Conservation (phyloP, 306 rosid genomes). For the Citrullus colocynthis region DNA sequence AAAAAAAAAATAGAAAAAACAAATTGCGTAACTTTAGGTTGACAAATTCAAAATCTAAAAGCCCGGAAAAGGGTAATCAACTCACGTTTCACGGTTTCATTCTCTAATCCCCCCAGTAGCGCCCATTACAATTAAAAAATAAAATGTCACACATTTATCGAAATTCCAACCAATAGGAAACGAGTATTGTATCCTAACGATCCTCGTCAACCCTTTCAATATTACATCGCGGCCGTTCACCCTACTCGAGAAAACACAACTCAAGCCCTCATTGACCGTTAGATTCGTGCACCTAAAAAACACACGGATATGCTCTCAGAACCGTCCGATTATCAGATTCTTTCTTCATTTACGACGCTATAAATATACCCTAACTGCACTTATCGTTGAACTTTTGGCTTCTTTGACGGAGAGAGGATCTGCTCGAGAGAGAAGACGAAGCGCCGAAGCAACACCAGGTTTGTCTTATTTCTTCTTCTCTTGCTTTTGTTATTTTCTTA, state of each 20-base stretch:
- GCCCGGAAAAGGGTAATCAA: neutral
- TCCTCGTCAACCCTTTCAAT: neutral
- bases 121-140: neutral
- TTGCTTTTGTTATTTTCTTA: neutral
- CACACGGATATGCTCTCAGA: constrained; percentile 6
- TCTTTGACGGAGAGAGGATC: neutral
- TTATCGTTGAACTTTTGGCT: neutral
- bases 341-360: neutral
- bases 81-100: neutral
- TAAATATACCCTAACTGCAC: neutral
- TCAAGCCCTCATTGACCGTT: constrained; percentile 3
- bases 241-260: constrained; percentile 5
- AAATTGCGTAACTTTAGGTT: neutral
- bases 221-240: constrained; percentile 10
- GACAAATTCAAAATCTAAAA: neutral
- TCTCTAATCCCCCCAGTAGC: neutral
- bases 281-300: constrained; percentile 5
- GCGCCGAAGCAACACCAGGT: neutral
- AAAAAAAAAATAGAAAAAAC: neutral
- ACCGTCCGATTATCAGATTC: constrained; percentile 5
- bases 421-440: neutral
- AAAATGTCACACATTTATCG: neutral
- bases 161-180: neutral
- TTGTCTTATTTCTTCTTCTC: neutral
- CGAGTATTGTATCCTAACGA: neutral